These are phyloP conservation scores for Triticum timopheevii DNA, from an alignment of 176 grass and related monocot species.

Conservation along the genomic window DNA sequence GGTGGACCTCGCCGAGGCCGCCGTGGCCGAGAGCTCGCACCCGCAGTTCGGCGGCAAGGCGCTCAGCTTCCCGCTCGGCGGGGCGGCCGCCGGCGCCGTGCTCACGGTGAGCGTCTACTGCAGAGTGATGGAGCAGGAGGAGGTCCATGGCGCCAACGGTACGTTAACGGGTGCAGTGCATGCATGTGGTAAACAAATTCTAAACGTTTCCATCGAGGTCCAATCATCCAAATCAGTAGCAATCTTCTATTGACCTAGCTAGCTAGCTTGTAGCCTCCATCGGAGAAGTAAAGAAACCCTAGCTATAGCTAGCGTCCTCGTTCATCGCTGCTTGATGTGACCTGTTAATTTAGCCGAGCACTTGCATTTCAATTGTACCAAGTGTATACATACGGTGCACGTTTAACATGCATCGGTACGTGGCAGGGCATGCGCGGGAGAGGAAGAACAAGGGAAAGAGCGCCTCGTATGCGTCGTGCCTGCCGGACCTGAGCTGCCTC, in stretches of 20 bases:
- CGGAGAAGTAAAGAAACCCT: neutral
- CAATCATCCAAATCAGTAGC: too few species aligned
- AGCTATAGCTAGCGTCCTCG: neutral
- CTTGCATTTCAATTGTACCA: neutral
- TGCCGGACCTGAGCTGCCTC: conserved; percentile 81
- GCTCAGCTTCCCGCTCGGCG: conserved; percentile 70
- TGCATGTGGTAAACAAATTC: neutral
- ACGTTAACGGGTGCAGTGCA: conserved; percentile 7
- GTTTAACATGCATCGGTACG: neutral
- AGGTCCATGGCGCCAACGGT: conserved; percentile 39
- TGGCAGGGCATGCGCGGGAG: conserved; percentile 34
- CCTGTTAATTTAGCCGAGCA: neutral
- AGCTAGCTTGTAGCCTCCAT: neutral
- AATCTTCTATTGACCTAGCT: neutral
- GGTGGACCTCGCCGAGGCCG: conserved; percentile 61
- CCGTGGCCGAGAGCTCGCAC: conserved; percentile 33
- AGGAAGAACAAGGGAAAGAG: conserved; percentile 61
- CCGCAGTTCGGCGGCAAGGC: conserved; percentile 60
- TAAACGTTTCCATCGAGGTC: neutral
- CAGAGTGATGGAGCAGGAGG: conserved; percentile 62
- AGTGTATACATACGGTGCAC: neutral
- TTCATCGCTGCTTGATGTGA: neutral
- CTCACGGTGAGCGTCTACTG: conserved; percentile 70
- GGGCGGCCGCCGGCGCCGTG: conserved; percentile 52
- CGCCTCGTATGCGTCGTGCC: conserved; percentile 51